Evolutionary conservation across 2,329 filamentous ascomycete genomes (phyloP).

Genomic region (Cladosporium sp.): DNA sequence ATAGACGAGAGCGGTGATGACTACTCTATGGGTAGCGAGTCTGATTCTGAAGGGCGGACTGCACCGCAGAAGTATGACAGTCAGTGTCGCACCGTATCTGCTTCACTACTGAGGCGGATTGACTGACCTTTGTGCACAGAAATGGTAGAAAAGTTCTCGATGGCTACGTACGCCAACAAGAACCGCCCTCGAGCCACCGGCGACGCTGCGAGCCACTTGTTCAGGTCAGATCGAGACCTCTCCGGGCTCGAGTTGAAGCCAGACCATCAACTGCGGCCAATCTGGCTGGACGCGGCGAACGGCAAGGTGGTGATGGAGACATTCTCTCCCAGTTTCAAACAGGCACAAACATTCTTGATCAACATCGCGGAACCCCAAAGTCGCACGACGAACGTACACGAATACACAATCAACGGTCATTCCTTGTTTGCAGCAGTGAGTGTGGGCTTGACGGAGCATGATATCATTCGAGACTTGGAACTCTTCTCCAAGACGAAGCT

Average conservation of each 20-base stretch:
- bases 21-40: constrained; percentile 49
- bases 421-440: constrained; percentile 95
- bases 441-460: constrained; percentile 83
- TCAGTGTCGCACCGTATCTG: constrained; percentile 31
- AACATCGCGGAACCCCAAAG: constrained; percentile 94
- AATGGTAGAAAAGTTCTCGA: constrained; percentile 57
- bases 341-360: constrained; percentile 91
- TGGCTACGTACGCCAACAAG: constrained; percentile 53
- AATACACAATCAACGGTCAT: constrained; percentile 88
- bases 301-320: constrained; percentile 91
- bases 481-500: constrained; percentile 86
- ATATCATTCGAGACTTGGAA: constrained; percentile 88
- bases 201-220: constrained; percentile 59
- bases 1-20: constrained; percentile 55
- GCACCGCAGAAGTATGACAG: constrained; percentile 43
- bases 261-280: constrained; percentile 83
- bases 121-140: constrained; percentile 31
- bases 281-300: constrained; percentile 89
- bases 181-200: constrained; percentile 39
- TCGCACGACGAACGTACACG: constrained; percentile 85
- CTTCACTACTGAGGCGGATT: constrained; percentile 21
- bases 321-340: constrained; percentile 82
- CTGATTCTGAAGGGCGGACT: constrained; percentile 25
- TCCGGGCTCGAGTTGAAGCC: constrained; percentile 80
- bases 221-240: constrained; percentile 70